These are phyloP conservation scores for Ophiostoma novo-ulmi DNA, from an alignment of 2,329 filamentous ascomycete species.

Conservation along the genomic window DNA sequence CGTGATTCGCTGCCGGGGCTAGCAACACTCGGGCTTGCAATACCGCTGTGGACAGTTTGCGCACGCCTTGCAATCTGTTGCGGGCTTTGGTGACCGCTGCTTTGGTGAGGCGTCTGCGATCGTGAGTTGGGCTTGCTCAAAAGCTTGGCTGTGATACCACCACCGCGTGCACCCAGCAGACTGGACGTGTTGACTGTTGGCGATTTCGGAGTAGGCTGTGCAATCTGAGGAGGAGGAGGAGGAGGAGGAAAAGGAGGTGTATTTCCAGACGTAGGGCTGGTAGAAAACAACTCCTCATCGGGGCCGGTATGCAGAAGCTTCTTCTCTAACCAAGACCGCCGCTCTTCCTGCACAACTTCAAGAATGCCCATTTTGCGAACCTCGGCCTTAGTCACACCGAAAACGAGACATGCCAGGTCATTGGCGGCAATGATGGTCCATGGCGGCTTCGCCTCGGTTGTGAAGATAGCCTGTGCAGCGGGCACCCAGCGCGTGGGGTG, in stretches of 20 bases:
- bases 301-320: constrained; percentile 65
- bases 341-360: constrained; percentile 87
- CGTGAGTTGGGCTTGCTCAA: constrained; percentile 73
- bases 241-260: constrained; percentile 35
- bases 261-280: constrained; percentile 34
- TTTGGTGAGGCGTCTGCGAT: constrained; percentile 41
- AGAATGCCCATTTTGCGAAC: constrained; percentile 91
- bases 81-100: constrained; percentile 30
- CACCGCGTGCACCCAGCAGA: constrained; percentile 63
- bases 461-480: constrained; percentile 93
- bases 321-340: constrained; percentile 80
- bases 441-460: constrained; percentile 81
- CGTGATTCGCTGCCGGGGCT: constrained; percentile 46
- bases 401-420: constrained; percentile 93
- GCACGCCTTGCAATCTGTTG: constrained; percentile 48
- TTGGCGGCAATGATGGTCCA: constrained; percentile 97
- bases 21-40: neutral
- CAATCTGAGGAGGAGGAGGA: constrained; percentile 37
- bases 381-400: constrained; percentile 95
- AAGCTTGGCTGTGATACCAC: constrained; percentile 80
- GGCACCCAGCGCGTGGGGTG: constrained; percentile 88
- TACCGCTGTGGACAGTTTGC: constrained; percentile 53
- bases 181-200: constrained; percentile 40
- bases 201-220: constrained; percentile 35
- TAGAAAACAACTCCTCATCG: constrained; percentile 39